These are phyloP conservation scores for Orbilia blumenaviensis DNA, from an alignment of 2,329 filamentous ascomycete genomes.

Conservation along the genomic window DNA sequence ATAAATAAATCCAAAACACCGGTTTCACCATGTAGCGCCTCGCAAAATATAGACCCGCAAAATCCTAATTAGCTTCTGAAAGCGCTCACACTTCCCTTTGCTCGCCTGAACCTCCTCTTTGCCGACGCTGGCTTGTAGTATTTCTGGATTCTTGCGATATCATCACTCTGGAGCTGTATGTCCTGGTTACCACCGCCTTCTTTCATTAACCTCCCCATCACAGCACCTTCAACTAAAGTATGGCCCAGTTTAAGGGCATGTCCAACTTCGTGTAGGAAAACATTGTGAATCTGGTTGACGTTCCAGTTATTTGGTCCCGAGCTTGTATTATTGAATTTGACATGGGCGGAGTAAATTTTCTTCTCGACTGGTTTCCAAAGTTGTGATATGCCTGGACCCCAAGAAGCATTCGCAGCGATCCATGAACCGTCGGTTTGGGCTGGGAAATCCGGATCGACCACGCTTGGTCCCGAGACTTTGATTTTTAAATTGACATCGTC, in stretches of 20 bases:
- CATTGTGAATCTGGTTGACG: conserved; percentile 5
- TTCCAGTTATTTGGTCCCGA: conserved; percentile 4
- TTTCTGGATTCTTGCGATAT: not conserved
- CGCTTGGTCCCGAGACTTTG: not conserved
- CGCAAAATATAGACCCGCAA: too few relatives aligned
- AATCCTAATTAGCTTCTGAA: too few relatives aligned
- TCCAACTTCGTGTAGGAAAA: conserved; percentile 13
- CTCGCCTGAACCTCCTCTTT: too few relatives aligned
- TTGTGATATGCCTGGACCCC: not conserved
- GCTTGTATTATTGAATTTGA: conserved; percentile 11
- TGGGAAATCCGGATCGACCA: not conserved
- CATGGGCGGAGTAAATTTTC: not conserved
- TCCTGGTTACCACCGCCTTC: not conserved
- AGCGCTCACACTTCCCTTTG: too few relatives aligned
- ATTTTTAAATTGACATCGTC: not conserved
- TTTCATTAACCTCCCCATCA: not conserved
- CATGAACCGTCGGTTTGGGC: not conserved
- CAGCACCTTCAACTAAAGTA: not conserved
- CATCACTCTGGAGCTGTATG: not conserved
- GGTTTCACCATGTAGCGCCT: too few relatives aligned
- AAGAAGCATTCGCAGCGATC: conserved; percentile 1
- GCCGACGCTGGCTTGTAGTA: not conserved
- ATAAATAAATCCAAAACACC: too few relatives aligned
- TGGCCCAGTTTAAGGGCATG: conserved; percentile 7
- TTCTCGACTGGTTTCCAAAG: not conserved